Conservation (phyloP, 139 green algal species). For the Deuterostichococcus epilithicus region DNA sequence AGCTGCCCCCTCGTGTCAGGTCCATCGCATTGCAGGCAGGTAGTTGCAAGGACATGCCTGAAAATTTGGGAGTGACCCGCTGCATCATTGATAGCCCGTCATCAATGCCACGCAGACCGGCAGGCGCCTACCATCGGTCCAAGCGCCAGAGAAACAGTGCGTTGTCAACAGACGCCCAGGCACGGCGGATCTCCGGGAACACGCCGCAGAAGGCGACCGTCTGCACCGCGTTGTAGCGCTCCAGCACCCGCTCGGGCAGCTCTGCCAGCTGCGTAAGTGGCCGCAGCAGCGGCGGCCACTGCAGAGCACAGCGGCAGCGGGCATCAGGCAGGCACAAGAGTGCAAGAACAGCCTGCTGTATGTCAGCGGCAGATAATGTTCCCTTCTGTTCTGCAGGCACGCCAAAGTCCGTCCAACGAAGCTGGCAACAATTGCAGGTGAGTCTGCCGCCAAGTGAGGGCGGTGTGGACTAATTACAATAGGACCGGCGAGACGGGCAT, state of each 20-base stretch:
- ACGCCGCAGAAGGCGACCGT: constrained; percentile 87
- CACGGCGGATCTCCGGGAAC: constrained; percentile 76
- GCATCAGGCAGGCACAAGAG: background rate
- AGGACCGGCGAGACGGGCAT: too few species aligned
- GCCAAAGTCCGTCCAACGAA: background rate
- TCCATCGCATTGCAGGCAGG: too few species aligned
- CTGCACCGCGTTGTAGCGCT: constrained; percentile 71
- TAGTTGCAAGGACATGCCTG: too few species aligned
- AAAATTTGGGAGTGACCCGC: background rate
- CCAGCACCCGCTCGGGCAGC: constrained; percentile 74
- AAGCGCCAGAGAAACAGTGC: constrained; percentile 89
- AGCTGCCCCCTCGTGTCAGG: too few species aligned
- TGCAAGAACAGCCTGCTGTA: background rate
- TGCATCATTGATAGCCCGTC: too few species aligned
- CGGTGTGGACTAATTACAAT: background rate
- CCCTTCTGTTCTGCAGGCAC: background rate
- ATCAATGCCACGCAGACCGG: too few species aligned
- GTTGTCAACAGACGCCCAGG: constrained; percentile 91
- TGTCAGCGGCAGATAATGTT: background rate
- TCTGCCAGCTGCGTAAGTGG: constrained; percentile 55
- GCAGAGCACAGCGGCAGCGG: constrained; percentile 14
- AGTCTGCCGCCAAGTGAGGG: background rate
- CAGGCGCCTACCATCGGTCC: constrained; percentile 53
- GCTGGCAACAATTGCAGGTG: background rate
- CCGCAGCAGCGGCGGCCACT: constrained; percentile 74